Evolutionary conservation across 495 filamentous ascomycete species (phyloP).

Genomic region (Talaromyces nanjingensis): DNA sequence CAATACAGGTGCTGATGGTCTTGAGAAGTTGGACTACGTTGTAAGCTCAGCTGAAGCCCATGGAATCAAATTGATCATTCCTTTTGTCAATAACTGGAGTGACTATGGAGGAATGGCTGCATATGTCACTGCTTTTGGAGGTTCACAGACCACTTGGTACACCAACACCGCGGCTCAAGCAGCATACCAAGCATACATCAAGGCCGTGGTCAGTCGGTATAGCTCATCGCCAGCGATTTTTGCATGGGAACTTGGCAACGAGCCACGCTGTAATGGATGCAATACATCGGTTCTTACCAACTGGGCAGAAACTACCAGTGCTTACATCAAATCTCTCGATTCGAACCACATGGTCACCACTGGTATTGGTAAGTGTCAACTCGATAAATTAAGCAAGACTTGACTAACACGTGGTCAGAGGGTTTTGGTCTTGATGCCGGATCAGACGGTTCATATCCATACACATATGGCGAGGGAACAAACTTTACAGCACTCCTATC

Average conservation of each 20-base stretch:
- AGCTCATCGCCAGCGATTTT: conserved; percentile 47
- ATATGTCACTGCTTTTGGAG: conserved; percentile 53
- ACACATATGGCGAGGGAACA: conserved; percentile 48
- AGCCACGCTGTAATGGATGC: conserved; percentile 59
- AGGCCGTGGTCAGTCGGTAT: conserved; percentile 54
- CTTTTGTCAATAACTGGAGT: conserved; percentile 44
- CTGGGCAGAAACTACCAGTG: conserved; percentile 51
- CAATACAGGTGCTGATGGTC: conserved; percentile 52
- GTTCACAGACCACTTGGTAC: conserved; percentile 41
- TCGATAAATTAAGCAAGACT: not conserved
- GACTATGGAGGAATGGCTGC: conserved; percentile 59
- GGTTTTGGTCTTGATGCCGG: conserved; percentile 26
- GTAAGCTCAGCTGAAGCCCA: conserved; percentile 45
- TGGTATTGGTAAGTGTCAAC: conserved; percentile 37
- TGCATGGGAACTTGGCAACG: conserved; percentile 63
- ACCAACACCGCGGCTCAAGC: conserved; percentile 42
- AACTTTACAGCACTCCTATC: conserved; percentile 51
- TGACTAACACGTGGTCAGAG: conserved; percentile 4
- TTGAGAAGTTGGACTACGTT: conserved; percentile 57
- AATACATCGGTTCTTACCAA: conserved; percentile 44
- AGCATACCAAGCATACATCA: conserved; percentile 54
- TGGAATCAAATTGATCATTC: conserved; percentile 48
- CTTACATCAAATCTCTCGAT: conserved; percentile 56
- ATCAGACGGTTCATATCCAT: conserved; percentile 46
- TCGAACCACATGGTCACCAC: conserved; percentile 53